Percentiles rank a stretch among this genome's conserved stretches.
These are phyloP conservation scores for Guillardia theta DNA, from an alignment of 78 protist genomes.

Conservation along the genomic window DNA sequence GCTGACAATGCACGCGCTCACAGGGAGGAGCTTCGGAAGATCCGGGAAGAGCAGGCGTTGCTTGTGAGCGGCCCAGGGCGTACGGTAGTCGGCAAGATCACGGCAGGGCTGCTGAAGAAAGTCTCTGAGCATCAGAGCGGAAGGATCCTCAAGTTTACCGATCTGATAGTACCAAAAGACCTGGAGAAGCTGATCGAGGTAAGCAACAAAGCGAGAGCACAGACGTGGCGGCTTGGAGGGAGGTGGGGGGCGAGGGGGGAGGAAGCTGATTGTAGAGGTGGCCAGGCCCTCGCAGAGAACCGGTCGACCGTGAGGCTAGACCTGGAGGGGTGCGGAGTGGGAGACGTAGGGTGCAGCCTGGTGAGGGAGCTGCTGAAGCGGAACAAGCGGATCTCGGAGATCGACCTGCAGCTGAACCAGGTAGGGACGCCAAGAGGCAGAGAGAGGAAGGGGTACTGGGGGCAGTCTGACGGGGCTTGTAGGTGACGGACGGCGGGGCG, in stretches of 20 bases:
- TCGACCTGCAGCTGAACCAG: slow-evolving; percentile 21
- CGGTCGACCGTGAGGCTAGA: neutral
- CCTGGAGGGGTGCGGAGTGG: neutral
- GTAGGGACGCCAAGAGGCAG: no score
- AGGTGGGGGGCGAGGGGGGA: neutral
- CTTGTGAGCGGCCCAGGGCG: neutral
- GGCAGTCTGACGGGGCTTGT: no score
- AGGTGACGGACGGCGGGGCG: neutral
- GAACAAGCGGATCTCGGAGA: neutral
- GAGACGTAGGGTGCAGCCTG: neutral
- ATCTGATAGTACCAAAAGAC: neutral
- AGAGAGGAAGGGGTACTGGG: no score
- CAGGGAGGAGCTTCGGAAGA: neutral
- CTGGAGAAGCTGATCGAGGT: neutral
- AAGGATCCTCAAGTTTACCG: neutral
- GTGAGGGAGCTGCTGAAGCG: neutral
- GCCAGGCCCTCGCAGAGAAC: neutral
- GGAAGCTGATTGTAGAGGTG: no score
- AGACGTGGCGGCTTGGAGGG: neutral
- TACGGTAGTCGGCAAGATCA: neutral
- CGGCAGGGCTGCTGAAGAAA: neutral
- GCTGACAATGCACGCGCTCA: no score
- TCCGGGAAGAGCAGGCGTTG: neutral
- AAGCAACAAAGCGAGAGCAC: neutral
- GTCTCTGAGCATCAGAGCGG: neutral